These are phyloP conservation scores for Endotrypanum monterogeii DNA, from an alignment of 208 protist genomes.

Conservation along the genomic window DNA sequence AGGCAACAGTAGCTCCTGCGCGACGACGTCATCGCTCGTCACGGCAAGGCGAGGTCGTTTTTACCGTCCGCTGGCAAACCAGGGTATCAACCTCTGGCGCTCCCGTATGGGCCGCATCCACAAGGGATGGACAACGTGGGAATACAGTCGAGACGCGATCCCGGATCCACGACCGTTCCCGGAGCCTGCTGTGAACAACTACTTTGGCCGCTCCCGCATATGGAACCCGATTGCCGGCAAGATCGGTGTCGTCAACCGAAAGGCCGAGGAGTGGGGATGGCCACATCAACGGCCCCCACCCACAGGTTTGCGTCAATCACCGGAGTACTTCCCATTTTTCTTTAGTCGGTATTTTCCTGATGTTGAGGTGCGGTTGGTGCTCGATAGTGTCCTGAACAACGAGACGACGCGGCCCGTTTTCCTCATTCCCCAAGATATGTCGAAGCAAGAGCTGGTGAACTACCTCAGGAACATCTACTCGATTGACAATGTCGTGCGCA, in stretches of 20 bases:
- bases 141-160: constrained; percentile 64
- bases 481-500: constrained; percentile 80
- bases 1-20: background rate
- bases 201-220: constrained; percentile 78
- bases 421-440: constrained; percentile 86
- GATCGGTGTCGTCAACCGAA: constrained; percentile 78
- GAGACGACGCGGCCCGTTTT: constrained; percentile 83
- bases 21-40: constrained; percentile 7
- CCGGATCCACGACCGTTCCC: constrained; percentile 84
- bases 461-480: constrained; percentile 88
- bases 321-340: constrained; percentile 81
- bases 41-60: constrained; percentile 56
- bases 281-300: constrained; percentile 72
- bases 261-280: constrained; percentile 83
- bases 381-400: constrained; percentile 90
- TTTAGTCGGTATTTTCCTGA: constrained; percentile 85
- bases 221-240: constrained; percentile 89
- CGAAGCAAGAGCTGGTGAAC: constrained; percentile 80
- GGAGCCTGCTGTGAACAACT: constrained; percentile 88
- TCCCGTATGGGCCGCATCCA: constrained; percentile 79
- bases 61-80: constrained; percentile 80
- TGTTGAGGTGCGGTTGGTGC: constrained; percentile 71
- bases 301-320: constrained; percentile 76
- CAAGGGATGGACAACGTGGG: constrained; percentile 72
- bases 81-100: constrained; percentile 86